phyloP scores from a whole-genome alignment of 1,139 yeast species.

The Trichomonascaceae sp. region DNA sequence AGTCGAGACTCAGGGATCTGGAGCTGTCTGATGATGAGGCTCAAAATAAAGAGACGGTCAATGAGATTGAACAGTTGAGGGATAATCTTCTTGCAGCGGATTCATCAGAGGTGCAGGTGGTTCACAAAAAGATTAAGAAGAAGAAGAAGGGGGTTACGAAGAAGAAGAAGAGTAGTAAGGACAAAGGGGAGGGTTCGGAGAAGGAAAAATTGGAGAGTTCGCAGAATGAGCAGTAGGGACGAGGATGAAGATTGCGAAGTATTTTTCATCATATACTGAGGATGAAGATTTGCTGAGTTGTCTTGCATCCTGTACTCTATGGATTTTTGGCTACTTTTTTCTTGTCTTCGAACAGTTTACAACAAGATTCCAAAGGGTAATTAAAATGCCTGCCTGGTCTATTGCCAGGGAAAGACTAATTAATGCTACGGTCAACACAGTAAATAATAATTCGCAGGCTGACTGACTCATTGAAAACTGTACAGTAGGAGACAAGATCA shows the following conservation, averaged over 20 bases:
- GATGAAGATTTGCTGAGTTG: too few relatives aligned
- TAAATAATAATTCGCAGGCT: too few relatives aligned
- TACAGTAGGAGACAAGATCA: too few relatives aligned
- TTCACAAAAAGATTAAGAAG: constrained; percentile 28
- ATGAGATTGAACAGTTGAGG: constrained; percentile 23
- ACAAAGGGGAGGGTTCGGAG: not conserved
- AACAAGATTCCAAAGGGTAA: too few relatives aligned
- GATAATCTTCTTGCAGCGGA: constrained; percentile 15
- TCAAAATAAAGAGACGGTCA: constrained; percentile 10
- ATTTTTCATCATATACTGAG: too few relatives aligned
- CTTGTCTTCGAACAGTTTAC: too few relatives aligned
- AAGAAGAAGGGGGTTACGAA: constrained; percentile 18
- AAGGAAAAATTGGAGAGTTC: constrained; percentile 4
- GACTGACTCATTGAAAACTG: too few relatives aligned
- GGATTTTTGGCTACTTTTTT: too few relatives aligned
- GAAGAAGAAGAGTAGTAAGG: constrained; percentile 7
- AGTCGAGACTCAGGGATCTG: constrained; percentile 20
- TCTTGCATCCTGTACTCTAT: too few relatives aligned
- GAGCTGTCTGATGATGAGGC: constrained; percentile 14
- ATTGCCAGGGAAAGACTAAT: too few relatives aligned
- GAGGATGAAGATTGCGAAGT: not conserved
- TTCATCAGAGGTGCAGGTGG: constrained; percentile 15
- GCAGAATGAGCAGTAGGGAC: not conserved
- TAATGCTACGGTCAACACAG: too few relatives aligned
- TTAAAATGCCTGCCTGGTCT: too few relatives aligned